phyloP scores from a whole-genome alignment of 768 basidiomycete species.

The Trametes sanguinea region DNA sequence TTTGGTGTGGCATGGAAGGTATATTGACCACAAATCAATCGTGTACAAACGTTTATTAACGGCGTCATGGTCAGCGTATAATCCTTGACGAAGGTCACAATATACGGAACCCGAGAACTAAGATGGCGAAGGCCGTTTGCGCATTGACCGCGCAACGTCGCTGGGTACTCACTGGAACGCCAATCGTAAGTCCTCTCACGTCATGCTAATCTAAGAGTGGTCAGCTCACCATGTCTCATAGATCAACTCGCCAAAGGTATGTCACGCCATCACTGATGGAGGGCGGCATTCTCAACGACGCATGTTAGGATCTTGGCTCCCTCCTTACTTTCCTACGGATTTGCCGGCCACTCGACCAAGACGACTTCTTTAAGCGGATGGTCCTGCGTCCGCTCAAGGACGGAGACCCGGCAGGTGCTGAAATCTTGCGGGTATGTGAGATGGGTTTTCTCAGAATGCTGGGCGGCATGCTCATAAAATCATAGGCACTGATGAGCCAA shows the following conservation, averaged over 20 bases:
- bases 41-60: not conserved
- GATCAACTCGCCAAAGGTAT: conserved; percentile 79
- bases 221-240: conserved; percentile 28
- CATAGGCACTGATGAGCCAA: conserved; percentile 73
- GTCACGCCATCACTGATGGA: not conserved
- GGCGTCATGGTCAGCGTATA: conserved; percentile 50
- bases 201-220: not conserved
- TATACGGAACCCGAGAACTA: conserved; percentile 84
- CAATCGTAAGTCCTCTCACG: conserved; percentile 63
- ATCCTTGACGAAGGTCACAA: conserved; percentile 89
- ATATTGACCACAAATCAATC: conserved; percentile 1
- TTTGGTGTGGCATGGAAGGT: conserved; percentile 85
- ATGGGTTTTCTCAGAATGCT: not conserved
- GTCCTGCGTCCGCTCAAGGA: conserved; percentile 77
- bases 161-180: conserved; percentile 84
- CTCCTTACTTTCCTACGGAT: conserved; percentile 81
- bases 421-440: conserved; percentile 61
- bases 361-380: conserved; percentile 78
- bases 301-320: conserved; percentile 79
- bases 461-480: not conserved
- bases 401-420: conserved; percentile 65
- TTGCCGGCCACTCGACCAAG: conserved; percentile 83
- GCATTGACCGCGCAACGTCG: conserved; percentile 68
- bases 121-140: conserved; percentile 73
- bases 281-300: not conserved